Evolutionary conservation across 2,329 filamentous ascomycete genomes (phyloP).

Genomic region (Colletotrichum sp.): DNA sequence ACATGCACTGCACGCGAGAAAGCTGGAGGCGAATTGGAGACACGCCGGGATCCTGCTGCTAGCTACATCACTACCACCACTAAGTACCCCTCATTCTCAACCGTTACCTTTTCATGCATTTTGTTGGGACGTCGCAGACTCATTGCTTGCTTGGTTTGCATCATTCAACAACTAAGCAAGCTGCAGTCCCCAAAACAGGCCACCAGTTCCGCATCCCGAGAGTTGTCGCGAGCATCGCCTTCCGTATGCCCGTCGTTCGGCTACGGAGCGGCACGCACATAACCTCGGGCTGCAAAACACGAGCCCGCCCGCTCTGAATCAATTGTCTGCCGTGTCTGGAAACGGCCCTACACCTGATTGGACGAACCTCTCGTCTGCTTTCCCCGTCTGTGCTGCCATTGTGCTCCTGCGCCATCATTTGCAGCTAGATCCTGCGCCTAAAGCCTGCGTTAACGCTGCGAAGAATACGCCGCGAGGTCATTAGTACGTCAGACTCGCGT

Average conservation of each 20-base stretch:
- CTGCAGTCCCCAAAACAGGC: not conserved
- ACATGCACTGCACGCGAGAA: not conserved
- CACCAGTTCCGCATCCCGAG: not conserved
- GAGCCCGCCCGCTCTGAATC: not conserved
- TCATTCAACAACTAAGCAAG: conserved; percentile 1
- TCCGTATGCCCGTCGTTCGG: not conserved
- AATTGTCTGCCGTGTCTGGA: not conserved
- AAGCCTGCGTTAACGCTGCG: not conserved
- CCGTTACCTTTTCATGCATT: conserved; percentile 9
- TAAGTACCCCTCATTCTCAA: conserved; percentile 17
- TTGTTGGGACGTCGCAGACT: conserved; percentile 15
- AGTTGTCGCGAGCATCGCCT: not conserved
- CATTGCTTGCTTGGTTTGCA: not conserved
- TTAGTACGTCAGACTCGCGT: not conserved
- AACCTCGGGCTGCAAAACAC: not conserved
- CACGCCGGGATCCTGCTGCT: not conserved
- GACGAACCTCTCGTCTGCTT: not conserved
- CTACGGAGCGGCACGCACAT: not conserved
- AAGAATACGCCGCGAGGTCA: not conserved
- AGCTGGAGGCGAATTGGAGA: not conserved
- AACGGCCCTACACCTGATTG: not conserved
- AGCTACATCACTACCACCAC: not conserved
- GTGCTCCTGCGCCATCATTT: not conserved
- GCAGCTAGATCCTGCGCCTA: conserved; percentile 1
- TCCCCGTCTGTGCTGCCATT: not conserved